Base-by-base conservation (phyloP, 495 filamentous ascomycete genomes). In the Aspergillus baeticus region DNA sequence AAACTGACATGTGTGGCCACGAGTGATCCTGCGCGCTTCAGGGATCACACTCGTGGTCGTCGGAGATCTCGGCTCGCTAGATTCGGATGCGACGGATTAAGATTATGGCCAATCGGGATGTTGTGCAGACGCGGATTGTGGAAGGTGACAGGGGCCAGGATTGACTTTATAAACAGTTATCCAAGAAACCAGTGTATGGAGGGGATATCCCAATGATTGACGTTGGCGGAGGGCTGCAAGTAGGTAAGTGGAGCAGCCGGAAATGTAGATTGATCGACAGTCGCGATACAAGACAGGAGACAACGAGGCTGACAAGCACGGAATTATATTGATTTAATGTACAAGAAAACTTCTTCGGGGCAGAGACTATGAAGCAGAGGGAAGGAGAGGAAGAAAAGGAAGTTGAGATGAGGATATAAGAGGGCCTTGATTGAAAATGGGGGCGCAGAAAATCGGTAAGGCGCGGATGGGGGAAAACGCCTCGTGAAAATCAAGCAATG, bases 401-500 rank as follows among this genome's bases (percentile, higher is more conserved):
- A 38, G 18, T 42, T 44, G 38, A 42, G 52, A n/a, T 37, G 22
- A 48, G 44, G 36, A 23, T n/a, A 35, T 51, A n/a, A n/a, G 43
- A 49, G 37, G 31, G n/a, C 46, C 37, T 4, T 39, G 36, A 46
- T 41, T 15, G 26, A 46, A 62, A 49, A 29, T 48, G 51, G 54
- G 26, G 48, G 36, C 17, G 10, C 45, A 38, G 42, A 42, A 54
- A 41, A 43, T 22, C 50, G 53, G 55, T 49, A 48, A 33, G 39
- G 50, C 47, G 39, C 45, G 52, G 53, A 62, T 58, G 35, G 42
- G 54, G 37, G 46, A 38, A 47, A 29, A 43, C 38, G 18, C 47
- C 38, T 17, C 17, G 26, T 34, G 44, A 49, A 49, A 49, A 49
- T 49, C 45, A 49, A 48, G 37, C 38, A n/a, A 50, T 45, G 10